Percentiles rank a stretch among this genome's conserved stretches.
Conservation (phyloP, 306 rosid genomes). For the Alnus rubra region DNA sequence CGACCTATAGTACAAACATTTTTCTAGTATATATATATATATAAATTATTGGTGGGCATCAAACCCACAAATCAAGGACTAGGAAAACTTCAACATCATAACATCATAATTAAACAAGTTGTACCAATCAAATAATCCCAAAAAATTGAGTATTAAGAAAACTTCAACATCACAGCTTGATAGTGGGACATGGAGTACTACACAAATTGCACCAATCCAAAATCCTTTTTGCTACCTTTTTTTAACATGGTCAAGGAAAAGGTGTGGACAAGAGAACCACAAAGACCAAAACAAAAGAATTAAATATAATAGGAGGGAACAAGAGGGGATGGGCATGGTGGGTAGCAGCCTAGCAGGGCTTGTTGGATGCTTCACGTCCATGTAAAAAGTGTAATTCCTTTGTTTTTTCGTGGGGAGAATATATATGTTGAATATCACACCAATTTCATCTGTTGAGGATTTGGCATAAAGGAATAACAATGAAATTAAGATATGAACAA, state of each 20-base stretch:
- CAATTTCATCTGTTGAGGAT: no score
- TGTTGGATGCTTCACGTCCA: conserved; percentile 34
- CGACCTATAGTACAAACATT: neutral
- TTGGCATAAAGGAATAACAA: neutral
- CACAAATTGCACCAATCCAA: conserved; percentile 20
- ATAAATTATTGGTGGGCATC: neutral
- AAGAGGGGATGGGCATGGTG: conserved; percentile 27
- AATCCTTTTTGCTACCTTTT: neutral
- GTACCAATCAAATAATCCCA: conserved; percentile 17
- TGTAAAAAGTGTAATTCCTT: neutral
- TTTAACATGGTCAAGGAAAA: neutral
- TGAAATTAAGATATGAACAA: no score
- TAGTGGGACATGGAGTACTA: no score
- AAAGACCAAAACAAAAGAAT: neutral
- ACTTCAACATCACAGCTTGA: no score
- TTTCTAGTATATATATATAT: no score
- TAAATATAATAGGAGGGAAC: conserved; percentile 13
- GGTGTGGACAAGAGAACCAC: conserved; percentile 24
- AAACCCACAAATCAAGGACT: neutral
- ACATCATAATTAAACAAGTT: no score
- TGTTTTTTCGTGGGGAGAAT: neutral
- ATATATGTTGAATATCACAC: neutral
- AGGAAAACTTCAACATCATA: neutral
- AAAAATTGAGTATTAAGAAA: no score
- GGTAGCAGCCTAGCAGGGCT: conserved; percentile 15